phyloP scores from a whole-genome alignment of 2,329 filamentous ascomycete genomes.

The Penicillium sp. region DNA sequence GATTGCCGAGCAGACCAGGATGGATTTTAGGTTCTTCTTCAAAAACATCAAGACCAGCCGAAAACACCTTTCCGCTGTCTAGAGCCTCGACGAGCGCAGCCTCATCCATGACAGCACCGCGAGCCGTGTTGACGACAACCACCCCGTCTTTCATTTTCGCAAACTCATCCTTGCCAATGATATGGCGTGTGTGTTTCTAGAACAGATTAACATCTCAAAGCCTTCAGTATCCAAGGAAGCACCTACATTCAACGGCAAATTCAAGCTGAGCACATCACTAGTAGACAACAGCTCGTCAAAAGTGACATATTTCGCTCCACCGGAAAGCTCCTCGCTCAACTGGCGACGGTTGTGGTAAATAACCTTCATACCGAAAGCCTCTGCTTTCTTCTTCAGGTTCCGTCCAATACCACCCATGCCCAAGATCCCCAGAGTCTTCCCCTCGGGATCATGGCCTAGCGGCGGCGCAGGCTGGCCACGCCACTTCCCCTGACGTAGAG shows the following conservation, averaged over 20 bases:
- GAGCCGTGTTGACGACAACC: constrained; percentile 75
- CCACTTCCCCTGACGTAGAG: constrained; percentile 64
- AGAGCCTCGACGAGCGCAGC: constrained; percentile 70
- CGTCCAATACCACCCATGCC: constrained; percentile 83
- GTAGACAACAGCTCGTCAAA: constrained; percentile 66
- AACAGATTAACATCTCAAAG: background rate
- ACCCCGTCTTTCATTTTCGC: constrained; percentile 71
- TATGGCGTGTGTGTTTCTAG: constrained; percentile 65
- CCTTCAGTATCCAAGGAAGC: constrained; percentile 1
- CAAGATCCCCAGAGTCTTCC: constrained; percentile 72
- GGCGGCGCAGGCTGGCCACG: constrained; percentile 52
- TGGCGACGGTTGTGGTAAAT: constrained; percentile 68
- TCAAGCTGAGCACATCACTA: constrained; percentile 74
- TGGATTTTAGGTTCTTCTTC: constrained; percentile 76
- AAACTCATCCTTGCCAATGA: constrained; percentile 67
- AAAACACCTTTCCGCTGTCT: constrained; percentile 62
- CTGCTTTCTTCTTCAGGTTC: constrained; percentile 68
- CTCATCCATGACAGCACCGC: constrained; percentile 78
- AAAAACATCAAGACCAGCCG: constrained; percentile 73
- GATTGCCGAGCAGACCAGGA: constrained; percentile 64
- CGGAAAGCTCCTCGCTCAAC: constrained; percentile 50
- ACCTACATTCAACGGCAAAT: constrained; percentile 73
- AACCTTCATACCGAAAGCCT: constrained; percentile 69
- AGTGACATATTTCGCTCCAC: constrained; percentile 46
- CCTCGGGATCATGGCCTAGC: constrained; percentile 70